These are phyloP conservation scores for Blakeslea trispora DNA, from an alignment of 371 early-diverging fungal genomes.

Conservation along the genomic window DNA sequence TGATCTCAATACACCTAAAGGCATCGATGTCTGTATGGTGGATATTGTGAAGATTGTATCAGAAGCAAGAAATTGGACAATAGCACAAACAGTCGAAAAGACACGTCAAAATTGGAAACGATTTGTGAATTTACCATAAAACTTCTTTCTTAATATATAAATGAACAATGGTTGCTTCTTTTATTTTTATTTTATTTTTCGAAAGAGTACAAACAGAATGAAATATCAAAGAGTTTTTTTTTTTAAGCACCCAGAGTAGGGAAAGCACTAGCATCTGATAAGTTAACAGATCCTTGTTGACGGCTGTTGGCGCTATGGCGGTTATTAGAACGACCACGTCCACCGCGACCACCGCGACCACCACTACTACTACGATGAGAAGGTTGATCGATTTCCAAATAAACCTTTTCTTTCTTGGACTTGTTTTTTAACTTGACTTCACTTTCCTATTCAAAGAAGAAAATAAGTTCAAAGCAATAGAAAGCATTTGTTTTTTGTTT, in stretches of 20 bases:
- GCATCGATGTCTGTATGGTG: conserved; percentile 59
- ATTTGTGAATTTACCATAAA: conserved; percentile 47
- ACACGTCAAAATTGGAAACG: conserved; percentile 64
- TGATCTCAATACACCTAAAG: conserved; percentile 68
- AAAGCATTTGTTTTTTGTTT: conserved; percentile 41
- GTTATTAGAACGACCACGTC: conserved; percentile 28
- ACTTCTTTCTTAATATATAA: background rate
- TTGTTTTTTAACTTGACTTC: conserved; percentile 28
- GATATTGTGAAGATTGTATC: conserved; percentile 65
- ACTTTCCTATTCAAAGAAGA: conserved; percentile 13
- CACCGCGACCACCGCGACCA: conserved; percentile 29
- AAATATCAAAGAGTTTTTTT: background rate
- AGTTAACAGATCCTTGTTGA: conserved; percentile 57
- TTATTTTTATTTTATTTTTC: background rate
- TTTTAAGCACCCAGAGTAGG: conserved; percentile 67
- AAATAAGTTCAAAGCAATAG: conserved; percentile 7
- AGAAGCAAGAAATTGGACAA: conserved; percentile 66
- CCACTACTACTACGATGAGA: conserved; percentile 30
- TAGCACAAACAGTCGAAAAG: conserved; percentile 53
- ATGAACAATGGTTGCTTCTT: background rate
- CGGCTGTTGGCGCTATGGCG: conserved; percentile 32
- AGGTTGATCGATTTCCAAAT: conserved; percentile 39
- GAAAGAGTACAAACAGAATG: background rate
- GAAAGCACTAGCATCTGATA: conserved; percentile 73
- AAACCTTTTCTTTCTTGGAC: conserved; percentile 40